Evolutionary conservation across 2,329 filamentous ascomycete genomes (phyloP).

Genomic region (Pyrenophora graminea): DNA sequence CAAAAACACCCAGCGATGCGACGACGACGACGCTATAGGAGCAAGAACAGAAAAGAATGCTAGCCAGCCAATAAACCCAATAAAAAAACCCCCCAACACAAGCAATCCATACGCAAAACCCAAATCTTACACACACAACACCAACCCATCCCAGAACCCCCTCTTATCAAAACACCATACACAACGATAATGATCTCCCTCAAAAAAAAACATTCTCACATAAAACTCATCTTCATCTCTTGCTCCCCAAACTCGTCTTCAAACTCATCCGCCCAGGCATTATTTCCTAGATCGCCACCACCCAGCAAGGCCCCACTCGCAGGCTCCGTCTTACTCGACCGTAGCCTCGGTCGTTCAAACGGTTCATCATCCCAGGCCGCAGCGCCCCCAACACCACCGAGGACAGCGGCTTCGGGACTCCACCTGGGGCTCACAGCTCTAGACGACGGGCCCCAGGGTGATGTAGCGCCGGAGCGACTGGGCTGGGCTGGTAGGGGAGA

Average conservation of each 20-base stretch:
- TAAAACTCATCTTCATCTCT: slow-evolving; percentile 56
- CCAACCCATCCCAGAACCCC: no score
- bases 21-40: no score
- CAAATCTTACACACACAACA: no score
- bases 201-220: slow-evolving; percentile 15
- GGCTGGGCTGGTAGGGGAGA: slow-evolving; percentile 3
- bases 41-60: no score
- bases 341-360: no score
- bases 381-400: not conserved
- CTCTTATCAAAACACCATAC: no score
- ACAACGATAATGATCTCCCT: no score
- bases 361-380: slow-evolving; percentile 21
- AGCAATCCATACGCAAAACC: no score
- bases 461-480: slow-evolving; percentile 9
- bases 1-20: no score
- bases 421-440: not conserved
- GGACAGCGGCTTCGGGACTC: slow-evolving; percentile 2
- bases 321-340: no score
- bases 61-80: no score
- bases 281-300: slow-evolving; percentile 38
- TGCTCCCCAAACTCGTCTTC: slow-evolving; percentile 54
- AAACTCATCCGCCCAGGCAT: slow-evolving; percentile 55
- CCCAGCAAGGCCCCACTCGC: not conserved
- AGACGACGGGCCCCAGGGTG: slow-evolving; percentile 10
- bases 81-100: no score